Base-by-base conservation (phyloP, 2,329 filamentous ascomycete genomes). In the Colletotrichum higginsianum region DNA sequence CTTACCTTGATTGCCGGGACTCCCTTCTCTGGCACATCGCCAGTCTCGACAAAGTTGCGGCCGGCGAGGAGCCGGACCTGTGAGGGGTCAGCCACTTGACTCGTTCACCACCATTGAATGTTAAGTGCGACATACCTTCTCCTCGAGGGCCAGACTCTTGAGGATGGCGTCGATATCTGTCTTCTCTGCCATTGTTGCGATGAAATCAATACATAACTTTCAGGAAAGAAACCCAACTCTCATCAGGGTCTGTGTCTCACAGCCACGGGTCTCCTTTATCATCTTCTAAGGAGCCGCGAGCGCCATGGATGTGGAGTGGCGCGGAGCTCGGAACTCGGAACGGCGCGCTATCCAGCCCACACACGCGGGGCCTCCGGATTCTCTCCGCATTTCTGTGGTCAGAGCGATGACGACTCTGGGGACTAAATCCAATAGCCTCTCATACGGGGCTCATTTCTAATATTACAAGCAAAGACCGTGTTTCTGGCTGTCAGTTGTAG, bases 71-170 rank as follows among this genome's bases (percentile, higher is more conserved):
- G 68, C 2, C 68, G 47, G 50, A 72, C 61, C 72, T 72, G 61
- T 16, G 38, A 53, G 15, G 11, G 46, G 35, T 46, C 7, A 21
- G 21, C 23, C 12, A 16, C 26, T n/a, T 9, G 0, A 16, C 26
- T 12, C 5, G 1, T n/a, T 26, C 49, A 8, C 49, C 1, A 6
- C 15, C 5, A 3, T 12, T 50, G 4, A 3, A 26, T 7, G 6
- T 12, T 21, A 4, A 16, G 15, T 13, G 23, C 15, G 23, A 50
- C 1, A 8, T 12, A 76, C 78, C 75, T 79, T 79, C 60, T 79
- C 78, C 69, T 79, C 78, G 56, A 79, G 77, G 47, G 75, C 77
- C 69, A 79, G 75, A 61, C 74, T 77, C 47, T 78, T 74, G 66
- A 79, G 73, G 55, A 79, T 76, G 30, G 76, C 75, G 40, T 74